Conservation (phyloP, 2,329 filamentous ascomycete genomes). For the Colletotrichum navitas region DNA sequence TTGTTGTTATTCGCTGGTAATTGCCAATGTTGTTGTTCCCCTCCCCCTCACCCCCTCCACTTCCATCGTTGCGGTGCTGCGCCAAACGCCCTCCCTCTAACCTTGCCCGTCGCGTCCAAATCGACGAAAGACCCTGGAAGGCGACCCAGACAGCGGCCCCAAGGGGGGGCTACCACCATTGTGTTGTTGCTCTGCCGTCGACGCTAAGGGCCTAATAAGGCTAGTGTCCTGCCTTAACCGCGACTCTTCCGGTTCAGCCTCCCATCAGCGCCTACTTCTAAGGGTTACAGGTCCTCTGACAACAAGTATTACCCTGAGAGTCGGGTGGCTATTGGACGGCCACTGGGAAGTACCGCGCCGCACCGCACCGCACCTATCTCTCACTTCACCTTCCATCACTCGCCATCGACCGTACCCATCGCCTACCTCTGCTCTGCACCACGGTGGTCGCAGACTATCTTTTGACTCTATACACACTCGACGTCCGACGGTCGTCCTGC, state of each 20-base stretch:
- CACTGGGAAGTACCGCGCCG: constrained; percentile 1
- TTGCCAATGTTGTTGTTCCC: constrained; percentile 13
- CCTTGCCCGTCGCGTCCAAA: constrained; percentile 17
- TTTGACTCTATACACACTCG: constrained; percentile 14
- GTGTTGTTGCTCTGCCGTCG: constrained; percentile 38
- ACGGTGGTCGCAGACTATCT: constrained; percentile 10
- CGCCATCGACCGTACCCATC: not conserved
- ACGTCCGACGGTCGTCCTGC: constrained; percentile 11
- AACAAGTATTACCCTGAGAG: not conserved
- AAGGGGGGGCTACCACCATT: not conserved
- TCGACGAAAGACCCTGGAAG: not conserved
- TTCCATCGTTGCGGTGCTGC: not conserved
- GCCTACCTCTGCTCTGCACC: constrained; percentile 5
- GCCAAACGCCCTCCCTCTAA: constrained; percentile 10
- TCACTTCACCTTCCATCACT: not conserved
- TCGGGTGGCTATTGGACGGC: constrained; percentile 9
- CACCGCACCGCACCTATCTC: constrained; percentile 4
- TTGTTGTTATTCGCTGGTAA: constrained; percentile 9
- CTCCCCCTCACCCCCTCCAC: not conserved
- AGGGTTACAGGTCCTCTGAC: not conserved
- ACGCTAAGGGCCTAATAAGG: constrained; percentile 21
- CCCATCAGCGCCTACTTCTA: not conserved
- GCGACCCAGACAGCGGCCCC: constrained; percentile 8
- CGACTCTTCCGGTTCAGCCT: constrained; percentile 27
- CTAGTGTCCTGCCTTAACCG: constrained; percentile 28